phyloP scores from a whole-genome alignment of 305 asterid genomes.

The Fraxinus platypoda region DNA sequence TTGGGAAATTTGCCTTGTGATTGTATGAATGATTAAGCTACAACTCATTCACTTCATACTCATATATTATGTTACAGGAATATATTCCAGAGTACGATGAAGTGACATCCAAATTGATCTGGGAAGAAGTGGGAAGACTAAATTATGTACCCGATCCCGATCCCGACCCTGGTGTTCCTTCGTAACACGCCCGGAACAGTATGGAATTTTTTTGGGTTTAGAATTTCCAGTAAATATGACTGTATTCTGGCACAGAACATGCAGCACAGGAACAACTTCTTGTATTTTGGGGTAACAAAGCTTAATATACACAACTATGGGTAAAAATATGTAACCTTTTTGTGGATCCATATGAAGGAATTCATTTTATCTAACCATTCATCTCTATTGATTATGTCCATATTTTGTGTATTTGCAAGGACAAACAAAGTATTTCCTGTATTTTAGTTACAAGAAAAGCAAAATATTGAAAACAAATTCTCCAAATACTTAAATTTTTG shows the following conservation, averaged over 20 bases:
- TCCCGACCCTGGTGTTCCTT: slow-evolving; percentile 24
- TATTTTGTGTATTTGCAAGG: not conserved
- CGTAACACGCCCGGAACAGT: slow-evolving; percentile 2
- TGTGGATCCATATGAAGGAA: not conserved
- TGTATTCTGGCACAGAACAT: slow-evolving; percentile 20
- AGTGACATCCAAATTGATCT: slow-evolving; percentile 53
- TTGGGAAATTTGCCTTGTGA: too few relatives aligned
- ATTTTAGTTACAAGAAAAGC: not conserved
- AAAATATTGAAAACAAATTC: not conserved
- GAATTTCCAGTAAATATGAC: slow-evolving; percentile 27
- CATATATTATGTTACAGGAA: slow-evolving; percentile 42
- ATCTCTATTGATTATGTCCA: not conserved
- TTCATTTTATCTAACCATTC: not conserved
- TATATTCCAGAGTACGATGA: slow-evolving; percentile 76
- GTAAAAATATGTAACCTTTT: not conserved
- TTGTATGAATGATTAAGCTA: not conserved
- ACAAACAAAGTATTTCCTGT: not conserved
- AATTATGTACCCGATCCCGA: slow-evolving; percentile 40
- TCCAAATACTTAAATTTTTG: not conserved
- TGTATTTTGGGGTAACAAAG: slow-evolving; percentile 16
- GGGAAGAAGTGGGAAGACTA: slow-evolving; percentile 34
- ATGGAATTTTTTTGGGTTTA: slow-evolving; percentile 9
- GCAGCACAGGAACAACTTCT: slow-evolving; percentile 6
- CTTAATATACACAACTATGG: not conserved
- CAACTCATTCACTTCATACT: not conserved